phyloP scores from a whole-genome alignment of 73 alveolate species.

The Diophrys appendiculata region DNA sequence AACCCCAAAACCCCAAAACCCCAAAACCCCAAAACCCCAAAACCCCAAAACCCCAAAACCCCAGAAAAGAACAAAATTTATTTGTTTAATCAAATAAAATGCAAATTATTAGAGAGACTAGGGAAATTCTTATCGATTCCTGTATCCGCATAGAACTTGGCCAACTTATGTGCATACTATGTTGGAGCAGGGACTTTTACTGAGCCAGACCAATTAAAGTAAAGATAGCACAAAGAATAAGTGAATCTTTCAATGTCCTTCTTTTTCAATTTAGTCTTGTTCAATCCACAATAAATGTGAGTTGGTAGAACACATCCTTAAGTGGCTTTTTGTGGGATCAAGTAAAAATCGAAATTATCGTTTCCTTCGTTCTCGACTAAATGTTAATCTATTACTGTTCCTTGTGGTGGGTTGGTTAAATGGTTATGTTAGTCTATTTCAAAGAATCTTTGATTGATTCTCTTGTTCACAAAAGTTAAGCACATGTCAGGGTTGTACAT shows the following conservation, averaged over 20 bases:
- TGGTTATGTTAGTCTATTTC: not conserved
- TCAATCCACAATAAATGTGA: not conserved
- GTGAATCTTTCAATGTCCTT: constrained; percentile 51
- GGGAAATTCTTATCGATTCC: not conserved
- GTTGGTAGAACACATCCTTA: constrained; percentile 4
- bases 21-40: too few relatives aligned
- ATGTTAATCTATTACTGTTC: not conserved
- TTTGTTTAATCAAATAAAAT: not conserved
- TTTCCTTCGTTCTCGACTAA: constrained; percentile 1
- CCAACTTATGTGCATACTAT: constrained; percentile 68
- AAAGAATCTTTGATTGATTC: constrained; percentile 1
- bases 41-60: too few relatives aligned
- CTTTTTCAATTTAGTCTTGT: not conserved
- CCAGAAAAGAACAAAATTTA: too few relatives aligned
- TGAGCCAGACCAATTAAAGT: constrained; percentile 75
- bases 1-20: too few relatives aligned
- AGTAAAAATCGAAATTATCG: not conserved
- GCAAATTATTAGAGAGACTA: not conserved
- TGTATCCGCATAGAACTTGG: constrained; percentile 36
- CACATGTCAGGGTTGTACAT: not conserved
- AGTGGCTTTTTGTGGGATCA: not conserved
- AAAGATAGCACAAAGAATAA: constrained; percentile 66
- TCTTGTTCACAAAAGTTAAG: not conserved
- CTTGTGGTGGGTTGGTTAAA: not conserved
- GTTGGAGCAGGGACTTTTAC: constrained; percentile 74